phyloP scores from a whole-genome alignment of 164 flowering plant species.

The Berberis vulgaris region DNA sequence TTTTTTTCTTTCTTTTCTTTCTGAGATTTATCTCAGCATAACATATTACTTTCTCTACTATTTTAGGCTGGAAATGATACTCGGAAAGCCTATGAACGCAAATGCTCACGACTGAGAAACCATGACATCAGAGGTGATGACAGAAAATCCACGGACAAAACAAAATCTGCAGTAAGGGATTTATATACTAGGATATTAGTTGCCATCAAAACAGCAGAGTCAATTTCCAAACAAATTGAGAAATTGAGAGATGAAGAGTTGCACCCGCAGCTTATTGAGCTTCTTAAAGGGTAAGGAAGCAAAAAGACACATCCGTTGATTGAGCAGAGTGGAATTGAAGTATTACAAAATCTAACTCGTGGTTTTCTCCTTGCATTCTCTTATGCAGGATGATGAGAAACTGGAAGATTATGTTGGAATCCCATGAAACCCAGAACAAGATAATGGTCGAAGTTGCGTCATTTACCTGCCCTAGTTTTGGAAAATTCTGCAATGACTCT shows the following conservation, averaged over 20 bases:
- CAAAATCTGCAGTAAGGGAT: slow-evolving; percentile 77
- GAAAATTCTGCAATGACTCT: slow-evolving; percentile 65
- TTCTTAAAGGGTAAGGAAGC: slow-evolving; percentile 64
- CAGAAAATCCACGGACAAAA: slow-evolving; percentile 46
- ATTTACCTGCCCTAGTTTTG: slow-evolving; percentile 53
- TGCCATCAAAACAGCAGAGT: slow-evolving; percentile 75
- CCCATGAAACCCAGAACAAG: slow-evolving; percentile 80
- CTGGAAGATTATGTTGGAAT: slow-evolving; percentile 75
- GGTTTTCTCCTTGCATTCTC: slow-evolving; percentile 1
- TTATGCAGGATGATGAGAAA: slow-evolving; percentile 53
- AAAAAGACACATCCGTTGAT: not conserved
- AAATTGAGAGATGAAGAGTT: slow-evolving; percentile 83
- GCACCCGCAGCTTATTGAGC: slow-evolving; percentile 78
- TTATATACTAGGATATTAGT: slow-evolving; percentile 74
- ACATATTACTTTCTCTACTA: not conserved
- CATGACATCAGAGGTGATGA: slow-evolving; percentile 67
- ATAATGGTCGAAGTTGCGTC: slow-evolving; percentile 66
- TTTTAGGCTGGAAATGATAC: slow-evolving; percentile 71
- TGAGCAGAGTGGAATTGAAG: not conserved
- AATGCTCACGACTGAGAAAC: slow-evolving; percentile 52
- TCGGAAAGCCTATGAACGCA: slow-evolving; percentile 61
- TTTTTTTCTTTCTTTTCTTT: too few relatives aligned
- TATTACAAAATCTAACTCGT: not conserved
- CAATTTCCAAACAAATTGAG: slow-evolving; percentile 67
- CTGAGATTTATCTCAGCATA: too few relatives aligned